Base-by-base conservation (phyloP, 345 rosid species). In the Reutealis trisperma region DNA sequence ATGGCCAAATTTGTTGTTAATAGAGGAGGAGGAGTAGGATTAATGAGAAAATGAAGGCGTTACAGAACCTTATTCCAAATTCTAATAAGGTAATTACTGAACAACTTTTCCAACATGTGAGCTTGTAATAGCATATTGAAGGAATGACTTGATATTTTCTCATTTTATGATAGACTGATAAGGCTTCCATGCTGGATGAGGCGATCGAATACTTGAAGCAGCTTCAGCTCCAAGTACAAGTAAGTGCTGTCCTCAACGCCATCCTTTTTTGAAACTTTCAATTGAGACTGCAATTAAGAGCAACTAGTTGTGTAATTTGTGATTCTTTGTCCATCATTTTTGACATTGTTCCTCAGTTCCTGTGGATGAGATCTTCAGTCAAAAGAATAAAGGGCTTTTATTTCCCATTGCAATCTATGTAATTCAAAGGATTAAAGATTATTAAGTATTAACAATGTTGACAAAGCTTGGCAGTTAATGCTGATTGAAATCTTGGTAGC, bases 31-130 rank as follows among this genome's bases (percentile, higher is more conserved):
- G 98, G 82, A 96, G 97, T 71, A 90, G 94, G 87, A 96, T 96
- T 70, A 96, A 96, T 80, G 99, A 93, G 86, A 96, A 93, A 84
- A 96, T 96, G 98, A 96, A 93, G 79, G 98, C 99, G 10, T 87
- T 96, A 69, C 99, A 96, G 51, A 92, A 88, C 83, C 86, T 96
- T 45, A 93, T 93, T 78, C 99, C 99, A 4, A 93, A 96, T 75
- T 93, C 99, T 59, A 96, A 93, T 71, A 96, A 93, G 96, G 99
- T 93, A 77, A 30, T 71, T 32, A 15, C 34, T 25, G 30, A 32
- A 19, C 18, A 18, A 15, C 16, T 70, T 13, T 49, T 47, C 42
- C 57, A 42, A 1, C 21, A 11, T 15, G 41, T n/a, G 24, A 54
- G 34, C 5, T 41, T 41, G 47, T n/a, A 70, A 37, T 52, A 5